Evolutionary conservation across 83 land plant species (phyloP).

Genomic region (Larix sibirica): DNA sequence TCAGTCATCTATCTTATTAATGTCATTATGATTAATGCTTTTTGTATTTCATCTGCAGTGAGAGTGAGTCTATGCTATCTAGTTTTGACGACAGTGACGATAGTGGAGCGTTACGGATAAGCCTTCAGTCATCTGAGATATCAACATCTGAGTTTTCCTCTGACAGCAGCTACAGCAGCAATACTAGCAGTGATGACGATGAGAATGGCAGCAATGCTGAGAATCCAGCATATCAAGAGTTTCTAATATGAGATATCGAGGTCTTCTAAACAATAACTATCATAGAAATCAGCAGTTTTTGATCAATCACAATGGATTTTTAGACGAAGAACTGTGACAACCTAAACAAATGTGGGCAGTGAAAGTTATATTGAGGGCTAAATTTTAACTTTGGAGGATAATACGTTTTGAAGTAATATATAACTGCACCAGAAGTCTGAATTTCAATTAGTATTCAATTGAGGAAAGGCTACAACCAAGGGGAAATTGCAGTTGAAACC

Average conservation of each 20-base stretch:
- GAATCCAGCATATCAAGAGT: conserved; percentile 27
- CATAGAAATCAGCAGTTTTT: neutral
- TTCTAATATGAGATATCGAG: neutral
- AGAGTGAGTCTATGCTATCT: conserved; percentile 36
- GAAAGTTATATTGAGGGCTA: neutral
- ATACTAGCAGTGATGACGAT: conserved; percentile 44
- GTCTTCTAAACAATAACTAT: neutral
- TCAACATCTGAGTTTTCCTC: conserved; percentile 28
- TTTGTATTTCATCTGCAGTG: conserved; percentile 25
- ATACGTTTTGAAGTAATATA: neutral
- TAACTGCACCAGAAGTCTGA: neutral
- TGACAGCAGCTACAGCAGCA: conserved; percentile 46
- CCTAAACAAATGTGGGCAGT: neutral
- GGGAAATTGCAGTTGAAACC: neutral
- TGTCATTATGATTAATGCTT: neutral
- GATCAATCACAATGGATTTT: neutral
- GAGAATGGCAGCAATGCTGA: conserved; percentile 34
- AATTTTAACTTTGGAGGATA: neutral
- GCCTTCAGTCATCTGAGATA: conserved; percentile 22
- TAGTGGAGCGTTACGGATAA: conserved; percentile 21
- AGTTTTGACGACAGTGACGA: conserved; percentile 26
- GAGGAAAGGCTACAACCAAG: too few species aligned
- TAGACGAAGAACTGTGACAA: neutral
- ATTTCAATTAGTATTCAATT: neutral
- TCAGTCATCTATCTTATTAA: neutral